These are phyloP conservation scores for Fusarium goolgardi DNA, from an alignment of 2,329 filamentous ascomycete species.

Conservation along the genomic window DNA sequence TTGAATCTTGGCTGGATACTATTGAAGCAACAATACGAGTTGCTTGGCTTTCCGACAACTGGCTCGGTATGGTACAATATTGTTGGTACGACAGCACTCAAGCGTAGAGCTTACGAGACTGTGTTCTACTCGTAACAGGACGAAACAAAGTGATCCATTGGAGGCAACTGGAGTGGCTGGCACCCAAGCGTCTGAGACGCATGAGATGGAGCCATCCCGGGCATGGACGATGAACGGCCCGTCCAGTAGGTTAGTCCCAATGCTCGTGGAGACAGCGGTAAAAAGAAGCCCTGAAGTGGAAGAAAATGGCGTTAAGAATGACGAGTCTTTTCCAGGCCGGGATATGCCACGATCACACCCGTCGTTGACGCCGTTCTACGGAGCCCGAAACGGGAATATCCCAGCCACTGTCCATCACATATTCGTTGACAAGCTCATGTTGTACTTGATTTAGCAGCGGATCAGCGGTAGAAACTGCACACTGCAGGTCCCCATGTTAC, in stretches of 20 bases:
- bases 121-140: constrained; percentile 6
- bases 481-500: constrained; percentile 28
- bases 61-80: constrained; percentile 27
- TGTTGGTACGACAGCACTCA: constrained; percentile 16
- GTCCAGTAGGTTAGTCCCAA: not conserved
- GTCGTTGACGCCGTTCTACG: constrained; percentile 30
- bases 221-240: constrained; percentile 13
- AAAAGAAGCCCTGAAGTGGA: constrained; percentile 19
- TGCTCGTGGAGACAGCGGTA: constrained; percentile 22
- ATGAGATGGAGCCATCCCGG: constrained; percentile 11
- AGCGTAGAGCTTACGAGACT: constrained; percentile 17
- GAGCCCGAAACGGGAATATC: constrained; percentile 24
- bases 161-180: constrained; percentile 18
- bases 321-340: constrained; percentile 31
- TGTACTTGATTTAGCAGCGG: constrained; percentile 1
- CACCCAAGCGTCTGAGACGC: constrained; percentile 8
- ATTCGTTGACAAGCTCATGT: constrained; percentile 22
- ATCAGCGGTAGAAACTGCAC: constrained; percentile 31
- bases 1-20: constrained; percentile 36
- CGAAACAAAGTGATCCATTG: constrained; percentile 33
- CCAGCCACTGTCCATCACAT: constrained; percentile 35
- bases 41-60: constrained; percentile 9
- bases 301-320: constrained; percentile 35
- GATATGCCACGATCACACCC: constrained; percentile 22
- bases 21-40: constrained; percentile 36